Conservation (phyloP, 2,329 filamentous ascomycete genomes). For the Fusarium haematococcum region DNA sequence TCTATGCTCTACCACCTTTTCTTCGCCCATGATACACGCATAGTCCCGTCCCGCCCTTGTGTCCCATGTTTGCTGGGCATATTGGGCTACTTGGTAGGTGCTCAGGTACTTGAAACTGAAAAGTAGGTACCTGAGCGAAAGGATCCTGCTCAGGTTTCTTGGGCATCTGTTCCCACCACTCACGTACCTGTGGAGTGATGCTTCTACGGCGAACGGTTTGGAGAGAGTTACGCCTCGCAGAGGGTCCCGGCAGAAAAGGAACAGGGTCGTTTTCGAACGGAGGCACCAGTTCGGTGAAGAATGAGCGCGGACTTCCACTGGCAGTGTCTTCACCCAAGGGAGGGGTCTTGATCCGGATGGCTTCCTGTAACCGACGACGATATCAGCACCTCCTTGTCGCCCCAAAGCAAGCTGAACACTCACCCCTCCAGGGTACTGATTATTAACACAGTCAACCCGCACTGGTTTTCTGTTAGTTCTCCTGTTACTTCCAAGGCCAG, state of each 20-base stretch:
- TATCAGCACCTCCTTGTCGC: constrained; percentile 9
- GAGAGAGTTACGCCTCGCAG: constrained; percentile 21
- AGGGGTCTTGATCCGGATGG: constrained; percentile 61
- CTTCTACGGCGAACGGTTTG: constrained; percentile 38
- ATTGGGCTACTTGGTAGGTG: constrained; percentile 64
- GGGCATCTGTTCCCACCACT: constrained; percentile 53
- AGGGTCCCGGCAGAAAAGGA: neutral
- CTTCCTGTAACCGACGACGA: constrained; percentile 53
- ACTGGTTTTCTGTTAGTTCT: constrained; percentile 24
- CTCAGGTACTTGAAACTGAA: constrained; percentile 63
- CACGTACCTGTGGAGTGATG: constrained; percentile 41
- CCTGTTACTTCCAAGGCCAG: neutral
- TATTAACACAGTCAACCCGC: constrained; percentile 12
- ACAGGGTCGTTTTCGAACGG: constrained; percentile 32
- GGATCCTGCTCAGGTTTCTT: constrained; percentile 36
- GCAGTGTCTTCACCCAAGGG: constrained; percentile 55
- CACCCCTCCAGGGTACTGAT: constrained; percentile 52
- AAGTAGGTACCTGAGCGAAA: constrained; percentile 40
- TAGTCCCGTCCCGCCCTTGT: constrained; percentile 60
- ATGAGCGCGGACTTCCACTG: constrained; percentile 53
- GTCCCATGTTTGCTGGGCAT: constrained; percentile 61
- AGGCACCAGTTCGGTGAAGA: constrained; percentile 57
- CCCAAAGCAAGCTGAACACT: constrained; percentile 4
- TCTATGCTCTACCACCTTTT: constrained; percentile 30
- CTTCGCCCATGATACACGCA: constrained; percentile 63